phyloP scores from a whole-genome alignment of 257 asterid species.

The Solanum raphanifolium region DNA sequence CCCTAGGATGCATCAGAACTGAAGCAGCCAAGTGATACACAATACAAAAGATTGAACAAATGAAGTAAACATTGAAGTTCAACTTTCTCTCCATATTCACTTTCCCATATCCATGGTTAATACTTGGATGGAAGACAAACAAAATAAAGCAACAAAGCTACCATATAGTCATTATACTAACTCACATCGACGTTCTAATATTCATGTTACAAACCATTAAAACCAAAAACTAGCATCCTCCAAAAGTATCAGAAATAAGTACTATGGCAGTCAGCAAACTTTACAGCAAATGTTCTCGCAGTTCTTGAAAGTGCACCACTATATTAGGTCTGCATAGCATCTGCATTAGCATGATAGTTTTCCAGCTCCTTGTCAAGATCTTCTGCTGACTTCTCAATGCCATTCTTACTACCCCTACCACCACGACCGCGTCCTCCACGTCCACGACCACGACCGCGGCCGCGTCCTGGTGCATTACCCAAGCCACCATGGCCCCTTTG shows the following conservation, averaged over 20 bases:
- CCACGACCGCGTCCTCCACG: constrained; percentile 40
- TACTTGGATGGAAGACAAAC: neutral
- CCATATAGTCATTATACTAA: neutral
- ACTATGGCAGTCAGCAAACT: neutral
- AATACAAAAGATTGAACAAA: neutral
- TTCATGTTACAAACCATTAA: neutral
- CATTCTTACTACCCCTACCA: constrained; percentile 34
- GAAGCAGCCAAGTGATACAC: neutral
- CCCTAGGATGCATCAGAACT: neutral
- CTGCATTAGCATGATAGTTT: constrained; percentile 50
- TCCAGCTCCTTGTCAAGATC: constrained; percentile 73
- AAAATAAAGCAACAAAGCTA: neutral
- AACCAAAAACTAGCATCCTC: neutral
- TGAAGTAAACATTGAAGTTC: neutral
- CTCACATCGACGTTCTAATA: neutral
- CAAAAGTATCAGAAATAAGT: neutral
- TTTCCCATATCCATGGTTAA: neutral
- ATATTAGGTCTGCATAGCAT: neutral
- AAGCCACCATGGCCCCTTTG: constrained; percentile 35
- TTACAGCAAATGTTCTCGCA: constrained; percentile 1
- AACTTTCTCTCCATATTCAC: neutral
- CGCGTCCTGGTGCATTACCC: constrained; percentile 9
- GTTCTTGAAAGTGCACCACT: neutral
- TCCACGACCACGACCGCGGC: constrained; percentile 10
- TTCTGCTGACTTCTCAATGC: constrained; percentile 45